phyloP scores from a whole-genome alignment of 2,329 filamentous ascomycete species.

The Phoma sp. region DNA sequence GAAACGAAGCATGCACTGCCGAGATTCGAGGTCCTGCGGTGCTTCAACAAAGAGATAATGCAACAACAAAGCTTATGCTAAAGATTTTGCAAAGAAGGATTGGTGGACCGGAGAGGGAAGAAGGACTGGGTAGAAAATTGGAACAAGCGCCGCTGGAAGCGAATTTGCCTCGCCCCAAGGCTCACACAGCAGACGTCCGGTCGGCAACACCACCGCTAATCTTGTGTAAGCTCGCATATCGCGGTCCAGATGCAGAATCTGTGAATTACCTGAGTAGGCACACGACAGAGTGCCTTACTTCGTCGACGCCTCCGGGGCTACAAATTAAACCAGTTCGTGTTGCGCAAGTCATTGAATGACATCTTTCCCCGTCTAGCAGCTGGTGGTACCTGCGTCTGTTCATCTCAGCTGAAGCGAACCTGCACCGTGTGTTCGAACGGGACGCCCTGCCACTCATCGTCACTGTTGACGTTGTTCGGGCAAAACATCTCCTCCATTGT shows the following conservation, averaged over 20 bases:
- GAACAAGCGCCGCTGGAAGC: conserved; percentile 3
- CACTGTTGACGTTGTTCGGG: conserved; percentile 28
- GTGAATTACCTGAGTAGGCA: background rate
- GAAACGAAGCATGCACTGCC: background rate
- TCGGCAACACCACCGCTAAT: background rate
- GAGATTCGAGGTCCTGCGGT: background rate
- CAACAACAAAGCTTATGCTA: background rate
- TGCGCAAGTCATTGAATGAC: conserved; percentile 8
- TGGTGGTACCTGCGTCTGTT: conserved; percentile 26
- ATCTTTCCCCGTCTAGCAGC: conserved; percentile 8
- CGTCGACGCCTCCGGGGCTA: background rate
- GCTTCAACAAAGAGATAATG: background rate
- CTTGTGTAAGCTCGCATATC: background rate
- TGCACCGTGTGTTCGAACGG: conserved; percentile 20
- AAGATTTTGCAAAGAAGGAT: background rate
- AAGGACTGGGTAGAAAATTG: background rate
- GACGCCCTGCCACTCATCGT: conserved; percentile 20
- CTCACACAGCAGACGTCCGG: too few species aligned
- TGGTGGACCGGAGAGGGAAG: too few species aligned
- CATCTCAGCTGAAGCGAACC: conserved; percentile 4
- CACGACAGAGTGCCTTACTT: too few species aligned
- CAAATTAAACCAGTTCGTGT: background rate
- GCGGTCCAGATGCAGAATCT: background rate
- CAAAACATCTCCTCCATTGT: conserved; percentile 14
- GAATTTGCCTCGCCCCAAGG: background rate